Evolutionary conservation across 768 basidiomycete species (phyloP).

Genomic region (Kwoniella botswanensis): DNA sequence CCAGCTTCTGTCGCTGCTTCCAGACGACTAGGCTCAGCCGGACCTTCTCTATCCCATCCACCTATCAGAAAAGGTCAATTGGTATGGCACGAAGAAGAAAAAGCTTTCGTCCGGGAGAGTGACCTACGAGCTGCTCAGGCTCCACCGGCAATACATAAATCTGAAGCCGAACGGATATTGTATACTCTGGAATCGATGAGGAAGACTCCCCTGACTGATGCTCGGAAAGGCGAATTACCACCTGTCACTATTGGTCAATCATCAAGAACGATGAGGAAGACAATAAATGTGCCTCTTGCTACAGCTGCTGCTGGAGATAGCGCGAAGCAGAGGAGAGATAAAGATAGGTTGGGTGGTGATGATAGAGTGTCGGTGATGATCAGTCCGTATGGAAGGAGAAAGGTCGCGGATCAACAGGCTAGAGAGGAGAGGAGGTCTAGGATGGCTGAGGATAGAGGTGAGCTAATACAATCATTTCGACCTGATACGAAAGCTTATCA

Average conservation of each 20-base stretch:
- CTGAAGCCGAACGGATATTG: conserved; percentile 52
- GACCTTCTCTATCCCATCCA: conserved; percentile 31
- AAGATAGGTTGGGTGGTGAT: conserved; percentile 38
- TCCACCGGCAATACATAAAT: conserved; percentile 32
- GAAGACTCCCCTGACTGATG: conserved; percentile 47
- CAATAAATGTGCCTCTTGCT: conserved; percentile 50
- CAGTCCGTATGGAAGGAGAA: conserved; percentile 51
- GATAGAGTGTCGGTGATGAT: conserved; percentile 51
- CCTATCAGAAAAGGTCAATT: conserved; percentile 48
- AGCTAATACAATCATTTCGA: background rate
- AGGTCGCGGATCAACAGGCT: conserved; percentile 36
- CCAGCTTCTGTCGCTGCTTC: conserved; percentile 38
- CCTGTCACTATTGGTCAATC: conserved; percentile 43
- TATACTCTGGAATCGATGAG: conserved; percentile 48
- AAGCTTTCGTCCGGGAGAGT: conserved; percentile 50
- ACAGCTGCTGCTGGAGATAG: conserved; percentile 48
- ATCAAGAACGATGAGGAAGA: conserved; percentile 42
- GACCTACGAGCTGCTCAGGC: conserved; percentile 40
- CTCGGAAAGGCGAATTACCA: conserved; percentile 31
- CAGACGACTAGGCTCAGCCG: conserved; percentile 31
- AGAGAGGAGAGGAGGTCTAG: conserved; percentile 32
- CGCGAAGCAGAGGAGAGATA: conserved; percentile 38
- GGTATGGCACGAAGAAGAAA: conserved; percentile 46
- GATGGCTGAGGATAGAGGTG: conserved; percentile 21
- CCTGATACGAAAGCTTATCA: background rate